Base-by-base conservation (phyloP, 2,329 filamentous ascomycete species). In the Colletotrichum euphorbiae region DNA sequence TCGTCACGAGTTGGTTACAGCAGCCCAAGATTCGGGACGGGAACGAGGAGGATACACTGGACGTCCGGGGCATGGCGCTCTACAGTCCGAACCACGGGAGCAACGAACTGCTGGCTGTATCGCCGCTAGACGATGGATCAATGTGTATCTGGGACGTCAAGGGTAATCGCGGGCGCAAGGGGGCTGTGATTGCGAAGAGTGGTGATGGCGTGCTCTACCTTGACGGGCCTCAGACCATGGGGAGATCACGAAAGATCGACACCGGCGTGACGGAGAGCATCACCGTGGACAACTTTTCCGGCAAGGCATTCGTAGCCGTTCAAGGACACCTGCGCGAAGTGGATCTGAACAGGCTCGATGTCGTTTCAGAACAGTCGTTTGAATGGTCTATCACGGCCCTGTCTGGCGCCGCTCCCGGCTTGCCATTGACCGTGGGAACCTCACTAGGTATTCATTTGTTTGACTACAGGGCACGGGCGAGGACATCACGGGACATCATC, bases 141-240 rank as follows among this genome's bases (percentile, higher is more conserved):
- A 86, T 98, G n/a, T 93, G 91, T 72, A 80, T 97, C 6, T 98
- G 94, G 94, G 92, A 97, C 75, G 81, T 93, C 57, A 88, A 85
- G 62, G 86, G 86, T 1, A 85, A 83, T 33, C 80, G 80, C 54
- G 79, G 79, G 5, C 82, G 76, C 70, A 86, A 84, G 71, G 91
- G 92, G 2, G 86, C 83, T 3, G 87, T 96, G 36, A 72, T 92
- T 11, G 89, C 87, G 1, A 86, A 85, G 69, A 96, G 91, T 77
- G 80, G 80, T 19, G 82, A 89, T 0, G 91, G 90, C 0, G 82
- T 95, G 8, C 82, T 97, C 15, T 89, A 90, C 62, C 80, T 84
- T n/a, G 83, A 85, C 65, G 81, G 82, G 3, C 79, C 81, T 1
- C 80, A 83, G 52, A 80, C 82, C 74, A 81, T 74, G 65, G 79